Percentiles rank a stretch among this genome's conserved stretches.
phyloP scores from a whole-genome alignment of 2,329 filamentous ascomycete species.

The Claviceps sp. region DNA sequence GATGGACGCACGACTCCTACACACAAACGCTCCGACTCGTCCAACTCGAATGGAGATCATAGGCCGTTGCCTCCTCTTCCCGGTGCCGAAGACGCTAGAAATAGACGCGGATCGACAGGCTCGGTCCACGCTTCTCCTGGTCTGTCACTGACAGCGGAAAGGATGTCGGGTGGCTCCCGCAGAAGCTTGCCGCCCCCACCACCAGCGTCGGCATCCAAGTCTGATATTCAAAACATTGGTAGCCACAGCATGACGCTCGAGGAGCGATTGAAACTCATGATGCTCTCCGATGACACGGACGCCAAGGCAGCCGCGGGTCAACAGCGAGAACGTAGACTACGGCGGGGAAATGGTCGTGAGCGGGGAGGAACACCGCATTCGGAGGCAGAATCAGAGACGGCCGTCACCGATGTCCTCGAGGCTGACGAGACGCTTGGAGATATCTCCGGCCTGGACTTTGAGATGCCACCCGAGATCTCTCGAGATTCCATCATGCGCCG shows the following conservation, averaged over 20 bases:
- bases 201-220: constrained; percentile 52
- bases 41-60: constrained; percentile 66
- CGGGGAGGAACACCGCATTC: constrained; percentile 30
- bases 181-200: constrained; percentile 63
- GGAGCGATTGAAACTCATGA: constrained; percentile 77
- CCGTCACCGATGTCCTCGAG: constrained; percentile 28
- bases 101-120: constrained; percentile 26
- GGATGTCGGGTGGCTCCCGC: constrained; percentile 49
- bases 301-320: constrained; percentile 47
- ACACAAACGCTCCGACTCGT: constrained; percentile 55
- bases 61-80: constrained; percentile 81
- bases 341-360: constrained; percentile 44
- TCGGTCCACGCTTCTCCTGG: constrained; percentile 45
- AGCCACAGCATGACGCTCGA: constrained; percentile 70
- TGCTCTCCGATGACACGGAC: constrained; percentile 56
- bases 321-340: constrained; percentile 56
- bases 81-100: constrained; percentile 32
- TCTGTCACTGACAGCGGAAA: constrained; percentile 59
- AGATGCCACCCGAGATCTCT: constrained; percentile 67
- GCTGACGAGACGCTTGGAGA: constrained; percentile 49
- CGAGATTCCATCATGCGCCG: constrained; percentile 86
- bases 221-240: constrained; percentile 64
- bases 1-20: constrained; percentile 30
- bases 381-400: constrained; percentile 22
- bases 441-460: constrained; percentile 46